A percentile compares a stretch with the other conserved stretches of the same genome.
Evolutionary conservation across 73 alveolate species (phyloP).

Genomic region (Tetrahymena borealis): DNA sequence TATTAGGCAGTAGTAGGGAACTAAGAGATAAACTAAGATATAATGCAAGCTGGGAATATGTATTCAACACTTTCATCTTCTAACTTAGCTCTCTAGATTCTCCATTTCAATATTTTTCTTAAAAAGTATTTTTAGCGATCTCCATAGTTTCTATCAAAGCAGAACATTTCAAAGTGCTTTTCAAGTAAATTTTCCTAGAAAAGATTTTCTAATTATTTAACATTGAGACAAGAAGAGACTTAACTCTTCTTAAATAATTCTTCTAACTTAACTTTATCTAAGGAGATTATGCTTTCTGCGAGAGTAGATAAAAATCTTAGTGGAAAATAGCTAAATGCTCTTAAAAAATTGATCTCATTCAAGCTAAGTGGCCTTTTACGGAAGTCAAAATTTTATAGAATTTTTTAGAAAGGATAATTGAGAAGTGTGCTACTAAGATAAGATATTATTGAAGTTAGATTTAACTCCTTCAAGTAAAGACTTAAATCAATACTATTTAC

Average conservation of each 20-base stretch:
- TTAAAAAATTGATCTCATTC: neutral
- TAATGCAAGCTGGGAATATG: neutral
- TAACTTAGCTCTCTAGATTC: neutral
- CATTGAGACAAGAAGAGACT: neutral
- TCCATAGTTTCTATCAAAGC: neutral
- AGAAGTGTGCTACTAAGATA: neutral
- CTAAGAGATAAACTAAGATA: neutral
- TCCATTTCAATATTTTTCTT: neutral
- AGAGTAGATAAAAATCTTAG: neutral
- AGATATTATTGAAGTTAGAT: neutral
- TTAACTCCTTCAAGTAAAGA: neutral
- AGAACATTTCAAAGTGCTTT: neutral
- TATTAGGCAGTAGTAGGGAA: neutral
- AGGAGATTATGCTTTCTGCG: neutral
- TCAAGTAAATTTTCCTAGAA: neutral
- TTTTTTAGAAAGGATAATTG: neutral
- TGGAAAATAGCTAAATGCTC: neutral
- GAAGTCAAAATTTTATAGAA: neutral
- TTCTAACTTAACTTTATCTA: neutral
- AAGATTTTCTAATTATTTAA: neutral
- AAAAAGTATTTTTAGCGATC: neutral
- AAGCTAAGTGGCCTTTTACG: neutral
- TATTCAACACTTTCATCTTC: neutral
- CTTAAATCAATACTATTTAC: neutral
- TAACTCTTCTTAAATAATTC: neutral